A percentile compares a stretch with the other conserved stretches of the same genome.
Conservation (phyloP, 2,329 filamentous ascomycete genomes). For the Colletotrichum siamense region DNA sequence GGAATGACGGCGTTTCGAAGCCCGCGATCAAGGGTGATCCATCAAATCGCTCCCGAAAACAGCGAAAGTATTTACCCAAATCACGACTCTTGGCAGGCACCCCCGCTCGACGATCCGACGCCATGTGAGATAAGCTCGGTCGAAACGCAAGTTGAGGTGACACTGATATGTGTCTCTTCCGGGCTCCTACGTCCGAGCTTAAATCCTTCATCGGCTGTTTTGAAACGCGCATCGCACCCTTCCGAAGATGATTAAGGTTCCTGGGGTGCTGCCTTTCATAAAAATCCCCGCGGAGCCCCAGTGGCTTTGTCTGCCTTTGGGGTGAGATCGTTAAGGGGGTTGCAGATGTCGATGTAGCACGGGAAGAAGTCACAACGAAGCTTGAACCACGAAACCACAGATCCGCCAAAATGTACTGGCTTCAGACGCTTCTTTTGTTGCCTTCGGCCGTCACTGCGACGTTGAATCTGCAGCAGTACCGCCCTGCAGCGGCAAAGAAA, state of each 20-base stretch:
- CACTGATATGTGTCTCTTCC: neutral
- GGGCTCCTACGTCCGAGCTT: constrained; percentile 7
- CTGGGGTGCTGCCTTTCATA: neutral
- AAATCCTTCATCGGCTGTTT: constrained; percentile 2
- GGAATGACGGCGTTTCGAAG: neutral
- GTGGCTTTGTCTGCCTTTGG: neutral
- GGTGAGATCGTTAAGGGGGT: neutral
- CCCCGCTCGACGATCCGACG: neutral
- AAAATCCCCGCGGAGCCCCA: neutral
- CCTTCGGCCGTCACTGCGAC: constrained; percentile 6
- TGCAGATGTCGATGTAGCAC: neutral
- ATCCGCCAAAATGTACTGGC: constrained; percentile 2
- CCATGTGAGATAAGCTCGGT: neutral
- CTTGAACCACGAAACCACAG: neutral
- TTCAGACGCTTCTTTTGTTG: neutral
- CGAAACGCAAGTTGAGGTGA: constrained; percentile 7
- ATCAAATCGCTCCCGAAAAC: neutral
- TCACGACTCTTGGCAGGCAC: neutral
- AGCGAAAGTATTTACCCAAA: neutral
- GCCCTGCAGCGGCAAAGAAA: neutral
- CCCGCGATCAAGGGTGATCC: neutral
- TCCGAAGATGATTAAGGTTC: constrained; percentile 7
- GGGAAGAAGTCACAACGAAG: neutral
- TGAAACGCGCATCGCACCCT: constrained; percentile 19
- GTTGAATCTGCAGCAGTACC: constrained; percentile 18